These are phyloP conservation scores for Lophiotrema nucula DNA, from an alignment of 495 filamentous ascomycete genomes.

Conservation along the genomic window DNA sequence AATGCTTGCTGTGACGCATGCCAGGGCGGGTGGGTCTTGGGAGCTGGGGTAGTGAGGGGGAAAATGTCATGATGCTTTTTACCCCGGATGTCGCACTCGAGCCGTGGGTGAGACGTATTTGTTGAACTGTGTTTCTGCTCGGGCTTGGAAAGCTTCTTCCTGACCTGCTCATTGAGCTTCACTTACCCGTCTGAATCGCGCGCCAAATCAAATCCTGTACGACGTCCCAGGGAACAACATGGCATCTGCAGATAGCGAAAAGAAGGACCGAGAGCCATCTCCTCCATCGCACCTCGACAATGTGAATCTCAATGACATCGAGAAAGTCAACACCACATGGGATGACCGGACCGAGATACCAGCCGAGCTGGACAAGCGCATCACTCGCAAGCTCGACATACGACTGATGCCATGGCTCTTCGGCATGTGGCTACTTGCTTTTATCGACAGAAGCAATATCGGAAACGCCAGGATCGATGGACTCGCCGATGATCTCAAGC, in stretches of 20 bases:
- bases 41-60: neutral
- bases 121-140: too few species aligned
- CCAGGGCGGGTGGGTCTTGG: neutral
- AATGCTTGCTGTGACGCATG: neutral
- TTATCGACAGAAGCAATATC: conserved; percentile 55
- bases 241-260: too few species aligned
- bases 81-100: too few species aligned
- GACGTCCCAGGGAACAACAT: too few species aligned
- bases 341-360: neutral
- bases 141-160: too few species aligned
- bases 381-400: conserved; percentile 42
- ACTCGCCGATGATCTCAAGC: conserved; percentile 44
- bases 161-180: too few species aligned
- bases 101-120: too few species aligned
- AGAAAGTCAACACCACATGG: conserved; percentile 22
- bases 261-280: neutral
- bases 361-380: conserved; percentile 34
- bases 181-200: too few species aligned
- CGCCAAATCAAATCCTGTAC: too few species aligned
- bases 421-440: conserved; percentile 52
- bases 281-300: neutral
- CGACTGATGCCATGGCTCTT: conserved; percentile 53
- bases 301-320: conserved; percentile 11
- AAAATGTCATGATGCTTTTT: neutral
- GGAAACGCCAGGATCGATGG: conserved; percentile 52